Evolutionary conservation across 495 filamentous ascomycete species (phyloP), one percentile per base, ranked within the genome.

Genomic region (Penicillium diatomitis): DNA sequence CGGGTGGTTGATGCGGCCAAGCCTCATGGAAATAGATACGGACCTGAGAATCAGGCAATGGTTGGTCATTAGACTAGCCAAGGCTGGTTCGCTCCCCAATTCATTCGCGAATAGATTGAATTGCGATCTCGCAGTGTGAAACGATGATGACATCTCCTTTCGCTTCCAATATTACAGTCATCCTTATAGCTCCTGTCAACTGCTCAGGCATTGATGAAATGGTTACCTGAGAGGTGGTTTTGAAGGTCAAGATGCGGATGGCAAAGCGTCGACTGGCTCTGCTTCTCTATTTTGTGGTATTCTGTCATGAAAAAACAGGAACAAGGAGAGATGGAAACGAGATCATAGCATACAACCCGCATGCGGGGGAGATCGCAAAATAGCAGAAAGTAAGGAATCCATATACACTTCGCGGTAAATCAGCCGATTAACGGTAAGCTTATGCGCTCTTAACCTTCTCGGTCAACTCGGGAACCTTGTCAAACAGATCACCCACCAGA

Each of bases 401-500:
- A 20, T 36, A 36, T 55, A 58, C 40, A 31, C 11, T 10, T 27
- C 40, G 12, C 20, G 8, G 4, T n/a, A 8, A 42, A 11, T 53
- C 10, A 49, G 20, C 64, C 77, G 72, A 34, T 31, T 27, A 20
- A 2, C n/a, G 20, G 20, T 8, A 38, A 7, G 12, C 44, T 53
- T 51, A 63, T 43, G 60, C 60, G 57, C 70, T 77, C 65, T 89
- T 88, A 50, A 98, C 61, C 77, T 98, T 97, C 76, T 95, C 85
- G 4, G 90, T 97, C 72, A 98, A 69, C 74, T 98, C 91, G 6
- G 92, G 92, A 44, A 96, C 90, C 72, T 86, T 88, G 34, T 92
- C 84, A 67, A 97, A 97, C 59, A 98, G 70, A 74, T 98, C 92
- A 49, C 90, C 92, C 2, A 96, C 88, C 35, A 97, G 72, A 8